Base-by-base conservation (phyloP, 306 rosid species). In the Vachellia collinsii region DNA sequence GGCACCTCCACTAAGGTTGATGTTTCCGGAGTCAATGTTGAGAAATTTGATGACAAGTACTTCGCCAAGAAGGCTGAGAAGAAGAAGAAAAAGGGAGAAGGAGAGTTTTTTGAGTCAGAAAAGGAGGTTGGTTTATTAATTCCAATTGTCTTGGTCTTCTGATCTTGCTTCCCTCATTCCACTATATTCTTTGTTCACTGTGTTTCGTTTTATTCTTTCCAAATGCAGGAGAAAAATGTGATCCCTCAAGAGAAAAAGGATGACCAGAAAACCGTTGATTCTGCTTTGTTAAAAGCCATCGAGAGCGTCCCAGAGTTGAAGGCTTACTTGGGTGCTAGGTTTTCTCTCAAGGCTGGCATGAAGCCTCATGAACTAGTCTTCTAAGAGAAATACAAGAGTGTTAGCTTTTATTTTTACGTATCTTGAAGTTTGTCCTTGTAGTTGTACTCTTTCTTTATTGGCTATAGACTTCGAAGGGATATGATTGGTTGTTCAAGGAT, bases 221-320 rank as follows among this genome's bases (percentile, higher is more conserved):
- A 7, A 71, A 74, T 82, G 65, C 62, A 93, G 98, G 97, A 91
- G 72, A 94, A 90, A 74, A 88, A 78, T 29, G 86, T 59, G 16
- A 87, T 94, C 78, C 93, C 98, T 29, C 92, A 90, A 47, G 88
- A 83, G 85, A 94, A 89, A 83, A 94, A 91, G 48, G 98, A 94
- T 38, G 95, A 90, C 63, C 98, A 94, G 83, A 93, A 93, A 82
- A 74, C 81, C 0, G 89, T 94, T 70, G 97, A 92, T 74, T 61
- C 88, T 1, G 79, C 82, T 0, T 80, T 94, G 85, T 22, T 94
- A 4, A 90, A 90, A 82, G 85, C 90, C 72, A 88, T 92, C 0
- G 92, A 90, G 72, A 79, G 83, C 59, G 97, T 90, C 62, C 83
- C 95, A 4, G 97, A 94, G 8, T 87, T 94, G 86, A 92, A 89